Evolutionary conservation across 805 yeast genomes (phyloP).

Genomic region (Debaryomyces castellii): DNA sequence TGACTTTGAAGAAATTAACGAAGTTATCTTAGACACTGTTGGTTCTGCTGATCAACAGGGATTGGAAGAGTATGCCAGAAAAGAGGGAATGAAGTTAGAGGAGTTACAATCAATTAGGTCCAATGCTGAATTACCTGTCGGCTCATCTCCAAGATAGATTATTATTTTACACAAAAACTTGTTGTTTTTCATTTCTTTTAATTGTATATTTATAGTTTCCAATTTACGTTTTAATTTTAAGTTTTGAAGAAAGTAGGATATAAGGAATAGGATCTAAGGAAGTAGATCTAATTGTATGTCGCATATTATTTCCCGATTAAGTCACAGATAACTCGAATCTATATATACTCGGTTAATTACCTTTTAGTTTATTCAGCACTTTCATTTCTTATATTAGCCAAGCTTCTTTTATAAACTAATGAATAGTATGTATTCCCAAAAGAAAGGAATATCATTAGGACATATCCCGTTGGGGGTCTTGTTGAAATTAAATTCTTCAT

Average conservation of each 20-base stretch:
- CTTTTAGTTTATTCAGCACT: background rate
- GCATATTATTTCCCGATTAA: background rate
- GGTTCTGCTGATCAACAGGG: constrained; percentile 42
- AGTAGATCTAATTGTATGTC: background rate
- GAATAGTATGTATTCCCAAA: background rate
- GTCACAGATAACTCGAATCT: background rate
- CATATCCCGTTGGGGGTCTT: constrained; percentile 20
- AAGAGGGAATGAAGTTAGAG: constrained; percentile 31
- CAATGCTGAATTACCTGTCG: background rate
- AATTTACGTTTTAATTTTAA: background rate
- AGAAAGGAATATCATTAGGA: background rate
- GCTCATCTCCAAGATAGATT: background rate
- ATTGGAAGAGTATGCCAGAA: constrained; percentile 28
- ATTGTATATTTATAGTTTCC: background rate
- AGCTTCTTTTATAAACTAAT: no score
- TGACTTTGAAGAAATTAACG: constrained; percentile 47
- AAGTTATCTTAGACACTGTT: constrained; percentile 41
- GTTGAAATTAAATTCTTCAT: constrained; percentile 23
- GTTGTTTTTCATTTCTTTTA: background rate
- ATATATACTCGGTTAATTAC: background rate
- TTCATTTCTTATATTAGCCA: no score
- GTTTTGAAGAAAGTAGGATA: background rate
- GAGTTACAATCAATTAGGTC: constrained; percentile 13
- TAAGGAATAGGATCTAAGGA: background rate
- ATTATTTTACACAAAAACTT: background rate